Percentiles rank a stretch among this genome's conserved stretches.
Evolutionary conservation across 768 basidiomycete genomes (phyloP).

Genomic region (Collybia nuda): DNA sequence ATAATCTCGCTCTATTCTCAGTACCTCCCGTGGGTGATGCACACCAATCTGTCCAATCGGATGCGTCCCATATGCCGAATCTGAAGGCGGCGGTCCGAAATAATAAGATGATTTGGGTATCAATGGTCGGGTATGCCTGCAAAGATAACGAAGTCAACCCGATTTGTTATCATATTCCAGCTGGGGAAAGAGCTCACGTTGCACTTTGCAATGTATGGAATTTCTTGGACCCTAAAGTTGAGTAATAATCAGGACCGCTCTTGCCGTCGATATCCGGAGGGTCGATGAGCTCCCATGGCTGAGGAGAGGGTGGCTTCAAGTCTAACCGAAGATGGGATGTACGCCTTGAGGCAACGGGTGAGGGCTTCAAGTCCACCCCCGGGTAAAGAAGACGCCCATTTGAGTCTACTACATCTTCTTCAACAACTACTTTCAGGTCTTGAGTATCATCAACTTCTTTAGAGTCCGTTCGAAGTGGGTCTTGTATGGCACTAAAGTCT

Average conservation of each 20-base stretch:
- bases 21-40: constrained; percentile 89
- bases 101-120: constrained; percentile 84
- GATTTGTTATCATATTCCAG: constrained; percentile 8
- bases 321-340: constrained; percentile 49
- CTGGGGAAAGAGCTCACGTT: constrained; percentile 32
- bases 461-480: constrained; percentile 8
- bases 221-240: constrained; percentile 40
- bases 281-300: constrained; percentile 64
- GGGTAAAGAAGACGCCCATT: constrained; percentile 23
- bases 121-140: constrained; percentile 39
- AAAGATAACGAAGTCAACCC: constrained; percentile 6
- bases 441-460: constrained; percentile 5
- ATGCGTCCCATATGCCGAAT: constrained; percentile 76
- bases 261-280: constrained; percentile 45
- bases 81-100: constrained; percentile 75
- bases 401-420: constrained; percentile 22
- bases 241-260: constrained; percentile 38
- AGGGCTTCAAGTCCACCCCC: constrained; percentile 24
- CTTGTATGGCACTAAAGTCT: constrained; percentile 3
- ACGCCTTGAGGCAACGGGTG: constrained; percentile 27
- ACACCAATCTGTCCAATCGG: constrained; percentile 85
- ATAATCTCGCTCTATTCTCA: constrained; percentile 93
- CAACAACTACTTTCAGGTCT: constrained; percentile 17
- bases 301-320: constrained; percentile 52
- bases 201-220: constrained; percentile 42